Base-by-base conservation (phyloP, 768 basidiomycete genomes). In the Auriculariales sp. region DNA sequence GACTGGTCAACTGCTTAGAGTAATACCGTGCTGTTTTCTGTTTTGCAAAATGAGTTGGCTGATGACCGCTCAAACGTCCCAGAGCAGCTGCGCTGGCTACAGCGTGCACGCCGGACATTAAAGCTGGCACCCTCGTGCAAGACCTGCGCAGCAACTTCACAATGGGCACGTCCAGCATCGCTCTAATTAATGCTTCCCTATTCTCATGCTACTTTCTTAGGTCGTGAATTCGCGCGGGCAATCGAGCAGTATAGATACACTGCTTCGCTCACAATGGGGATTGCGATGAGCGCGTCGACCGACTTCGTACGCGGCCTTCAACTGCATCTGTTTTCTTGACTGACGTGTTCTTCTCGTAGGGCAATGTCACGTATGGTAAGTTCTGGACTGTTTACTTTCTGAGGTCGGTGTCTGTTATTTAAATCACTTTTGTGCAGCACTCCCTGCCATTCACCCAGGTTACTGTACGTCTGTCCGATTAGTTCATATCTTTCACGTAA, bases 1-100 rank as follows among this genome's bases (percentile, higher is more conserved):
- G 83, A 46, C 75, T 87, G n/a, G 68, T 69, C 46, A 73, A 73
- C 6, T 92, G 88, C 64, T 76, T 92, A 57, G 62, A 77, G 86
- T 90, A 56, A 55, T 80, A 59, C 39, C n/a, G n/a, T n/a, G n/a
- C 27, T 19, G 31, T 22, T 28, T 15, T 19, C 3, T 35, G 30
- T 24, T 27, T 56, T 57, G 3, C 56, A n/a, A n/a, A n/a, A n/a
- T n/a, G n/a, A n/a, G n/a, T 56, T 56, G 6, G 31, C 49, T 1
- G n/a, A 52, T 28, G 52, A 52, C 53, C 17, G 32, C n/a, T n/a
- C n/a, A n/a, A n/a, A n/a, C n/a, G n/a, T n/a, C 47, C 10, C 57
- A 87, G 83, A 55, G 84, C 78, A 19, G 83, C 81, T 2, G 75
- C 77, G n/a, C 64, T 73, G 35, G 81, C 87, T 4, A 68, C 67